These are phyloP conservation scores for Harringtonia lauricola DNA, from an alignment of 2,329 filamentous ascomycete genomes.

Conservation along the genomic window DNA sequence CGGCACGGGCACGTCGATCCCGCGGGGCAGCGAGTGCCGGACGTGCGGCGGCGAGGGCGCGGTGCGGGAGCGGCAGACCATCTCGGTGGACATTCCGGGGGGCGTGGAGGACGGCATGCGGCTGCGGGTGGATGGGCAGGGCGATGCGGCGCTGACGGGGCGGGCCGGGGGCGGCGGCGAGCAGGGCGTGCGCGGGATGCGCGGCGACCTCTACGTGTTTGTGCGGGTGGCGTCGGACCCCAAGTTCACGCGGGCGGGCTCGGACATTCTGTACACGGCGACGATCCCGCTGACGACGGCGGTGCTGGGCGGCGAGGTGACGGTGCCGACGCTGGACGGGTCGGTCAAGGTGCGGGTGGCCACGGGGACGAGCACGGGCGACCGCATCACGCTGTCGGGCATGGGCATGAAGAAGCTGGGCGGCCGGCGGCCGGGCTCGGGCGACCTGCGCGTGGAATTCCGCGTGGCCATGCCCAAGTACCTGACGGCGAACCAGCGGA, in stretches of 20 bases:
- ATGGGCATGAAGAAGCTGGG: slow-evolving; percentile 89
- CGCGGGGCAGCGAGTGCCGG: slow-evolving; percentile 69
- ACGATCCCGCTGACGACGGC: slow-evolving; percentile 88
- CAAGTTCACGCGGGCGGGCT: slow-evolving; percentile 78
- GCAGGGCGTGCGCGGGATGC: slow-evolving; percentile 42
- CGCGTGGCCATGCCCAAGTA: slow-evolving; percentile 94
- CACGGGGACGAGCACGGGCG: slow-evolving; percentile 85
- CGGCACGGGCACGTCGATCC: slow-evolving; percentile 65
- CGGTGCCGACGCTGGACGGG: slow-evolving; percentile 80
- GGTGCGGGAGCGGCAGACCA: slow-evolving; percentile 68
- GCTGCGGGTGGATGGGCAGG: slow-evolving; percentile 72
- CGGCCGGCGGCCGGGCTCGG: slow-evolving; percentile 55
- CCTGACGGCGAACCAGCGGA: slow-evolving; percentile 80
- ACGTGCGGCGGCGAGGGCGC: slow-evolving; percentile 77
- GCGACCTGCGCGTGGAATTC: slow-evolving; percentile 90
- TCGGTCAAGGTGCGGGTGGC: slow-evolving; percentile 83
- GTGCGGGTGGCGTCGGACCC: slow-evolving; percentile 82
- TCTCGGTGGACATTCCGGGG: slow-evolving; percentile 84
- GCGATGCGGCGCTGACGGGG: slow-evolving; percentile 74
- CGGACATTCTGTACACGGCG: slow-evolving; percentile 88
- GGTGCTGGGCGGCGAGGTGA: slow-evolving; percentile 80
- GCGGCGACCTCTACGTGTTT: slow-evolving; percentile 84
- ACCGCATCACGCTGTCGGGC: slow-evolving; percentile 77
- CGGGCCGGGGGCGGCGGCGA: slow-evolving; percentile 31
- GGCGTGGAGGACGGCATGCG: slow-evolving; percentile 97